Evolutionary conservation across 1,284 basidiomycete genomes (phyloP), one percentile per base, ranked within the genome.

Genomic region (Irpex sp.): DNA sequence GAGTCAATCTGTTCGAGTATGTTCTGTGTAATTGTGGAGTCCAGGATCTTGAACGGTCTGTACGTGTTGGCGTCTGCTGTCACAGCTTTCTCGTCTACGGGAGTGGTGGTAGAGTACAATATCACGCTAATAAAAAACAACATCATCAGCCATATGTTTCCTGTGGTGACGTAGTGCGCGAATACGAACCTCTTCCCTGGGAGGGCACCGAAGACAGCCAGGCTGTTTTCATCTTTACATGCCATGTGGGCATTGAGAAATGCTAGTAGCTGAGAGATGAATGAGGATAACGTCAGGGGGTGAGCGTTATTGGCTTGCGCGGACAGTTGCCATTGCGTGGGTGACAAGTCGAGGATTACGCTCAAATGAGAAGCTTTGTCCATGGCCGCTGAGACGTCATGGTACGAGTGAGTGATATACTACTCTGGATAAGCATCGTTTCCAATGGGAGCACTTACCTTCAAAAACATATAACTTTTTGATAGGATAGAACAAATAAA

Each of bases 161-260:
- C 19, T 19, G 23, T 37, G 16, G 21, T 45, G 14, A 12, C 33
- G 42, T 49, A 54, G 51, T 49, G 28, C 67, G 60, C 28, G 28
- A 28, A 4, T 59, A 77, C 82, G 65, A 63, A 89, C 87, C 87
- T 91, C 71, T 90, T 90, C 5, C 87, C 87, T 3, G 90, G 90
- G 61, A 93, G 82, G 5, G 94, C 94, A 6, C 88, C 96, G 72
- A 95, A 97, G 52, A 98, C 90, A 4, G 94, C 91, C 16, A 98
- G 80, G 5, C 91, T 87, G 72, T 98, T 99, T 69, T 96, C 94
- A 77, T 96, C 91, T 65, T 90, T 86, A 67, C 88, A 84, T 0
- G 95, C 94, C 62, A 96, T 83, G 75, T 98, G 95, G 1, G 94
- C 86, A 69, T 99, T 98, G 67, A 96, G 78, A 69, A 98, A 97